These are phyloP conservation scores for Usnea hakonensis DNA, from an alignment of 495 filamentous ascomycete genomes.

Conservation along the genomic window DNA sequence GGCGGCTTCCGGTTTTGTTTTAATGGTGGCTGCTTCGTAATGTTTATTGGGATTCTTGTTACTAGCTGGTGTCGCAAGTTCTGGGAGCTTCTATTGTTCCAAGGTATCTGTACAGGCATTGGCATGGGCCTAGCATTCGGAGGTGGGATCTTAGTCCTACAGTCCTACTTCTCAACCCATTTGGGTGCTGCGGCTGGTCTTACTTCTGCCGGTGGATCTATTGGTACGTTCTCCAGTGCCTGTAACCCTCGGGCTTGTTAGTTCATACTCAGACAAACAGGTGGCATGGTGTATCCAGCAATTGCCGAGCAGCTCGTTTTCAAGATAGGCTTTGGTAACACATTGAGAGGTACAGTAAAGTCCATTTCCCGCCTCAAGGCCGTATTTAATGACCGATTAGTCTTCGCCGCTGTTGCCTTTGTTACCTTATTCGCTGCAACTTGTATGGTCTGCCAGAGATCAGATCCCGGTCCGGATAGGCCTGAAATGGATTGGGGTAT, in stretches of 20 bases:
- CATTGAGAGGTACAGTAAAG: conserved; percentile 22
- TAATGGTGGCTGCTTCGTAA: conserved; percentile 46
- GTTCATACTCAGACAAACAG: conserved; percentile 33
- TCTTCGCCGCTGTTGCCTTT: background rate
- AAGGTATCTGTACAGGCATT: conserved; percentile 65
- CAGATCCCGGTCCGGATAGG: conserved; percentile 46
- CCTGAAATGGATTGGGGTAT: conserved; percentile 56
- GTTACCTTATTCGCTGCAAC: background rate
- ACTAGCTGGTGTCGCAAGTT: conserved; percentile 53
- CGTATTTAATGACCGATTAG: background rate
- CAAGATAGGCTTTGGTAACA: conserved; percentile 66
- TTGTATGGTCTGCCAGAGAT: background rate
- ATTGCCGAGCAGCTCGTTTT: conserved; percentile 62
- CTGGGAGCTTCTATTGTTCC: conserved; percentile 72
- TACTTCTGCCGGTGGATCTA: conserved; percentile 3
- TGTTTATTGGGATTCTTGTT: conserved; percentile 60
- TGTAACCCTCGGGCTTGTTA: background rate
- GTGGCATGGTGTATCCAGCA: conserved; percentile 66
- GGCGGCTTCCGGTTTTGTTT: conserved; percentile 26
- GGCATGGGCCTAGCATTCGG: conserved; percentile 66
- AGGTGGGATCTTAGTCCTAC: conserved; percentile 39
- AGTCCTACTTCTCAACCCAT: background rate
- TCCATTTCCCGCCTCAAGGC: background rate
- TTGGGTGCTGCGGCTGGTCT: background rate
- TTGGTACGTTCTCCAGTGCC: background rate